Base-by-base conservation (phyloP, 1,139 yeast species). In the Scheffersomyces illinoinensis region DNA sequence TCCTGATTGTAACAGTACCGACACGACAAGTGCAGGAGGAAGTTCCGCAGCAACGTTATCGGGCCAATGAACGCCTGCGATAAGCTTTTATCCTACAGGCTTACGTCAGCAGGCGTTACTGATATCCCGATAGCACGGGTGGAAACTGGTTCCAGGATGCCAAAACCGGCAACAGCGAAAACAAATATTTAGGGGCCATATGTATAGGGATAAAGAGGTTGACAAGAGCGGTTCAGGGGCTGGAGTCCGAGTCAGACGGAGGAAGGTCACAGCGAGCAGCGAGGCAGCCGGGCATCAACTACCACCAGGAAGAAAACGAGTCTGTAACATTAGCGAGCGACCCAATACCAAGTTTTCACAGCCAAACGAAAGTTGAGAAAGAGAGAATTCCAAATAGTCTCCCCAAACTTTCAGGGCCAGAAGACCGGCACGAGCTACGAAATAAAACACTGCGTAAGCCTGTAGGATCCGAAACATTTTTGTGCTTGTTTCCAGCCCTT, bases 31-130 rank as follows among this genome's bases (percentile, higher is more conserved):
- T 58, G 57, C 60, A 54, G 61, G 58, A 53, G 26, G 33, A 17
- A 19, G 19, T 21, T 51, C 52, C 54, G 57, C 33, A 47, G 33
- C 54, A 47, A 50, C 23, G 39, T 53, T 57, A 61, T 59, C 62
- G 62, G 52, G 56, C 64, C 63, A 62, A 62, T 62, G 59, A 62
- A 19, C 53, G 3, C 24, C 43, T 23, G 53, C 48, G 51, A 48
- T 48, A 48, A 48, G 26, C 18, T 14, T 20, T 21, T 24, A 20
- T 21, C 21, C 24, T n/a, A 14, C 26, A 17, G 7, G 51, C 51
- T 48, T 21, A 48, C 26, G n/a, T 48, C 21, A 48, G 51, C 51
- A 7, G 43, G 24, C 26, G 17, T 17, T 20, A 48, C 26, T 48
- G 51, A 48, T 48, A 48, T 48, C 51, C 51, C 17, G 26, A 21